Base-by-base conservation (phyloP, 2,329 filamentous ascomycete genomes). In the Talaromyces sp. region DNA sequence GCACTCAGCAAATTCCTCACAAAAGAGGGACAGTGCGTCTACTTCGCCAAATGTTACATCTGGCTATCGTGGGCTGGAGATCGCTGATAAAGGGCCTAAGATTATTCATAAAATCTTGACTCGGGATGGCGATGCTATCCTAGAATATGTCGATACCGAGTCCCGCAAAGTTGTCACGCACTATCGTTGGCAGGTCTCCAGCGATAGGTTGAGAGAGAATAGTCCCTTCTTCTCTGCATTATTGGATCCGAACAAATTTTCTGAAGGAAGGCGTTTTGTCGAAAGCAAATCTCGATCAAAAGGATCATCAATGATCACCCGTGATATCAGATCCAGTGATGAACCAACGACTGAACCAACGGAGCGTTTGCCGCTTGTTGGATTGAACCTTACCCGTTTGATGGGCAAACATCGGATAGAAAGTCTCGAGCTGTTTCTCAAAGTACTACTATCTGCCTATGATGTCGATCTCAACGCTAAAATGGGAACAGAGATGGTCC, bases 211-310 rank as follows among this genome's bases (percentile, higher is more conserved):
- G 15, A 73, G 69, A 25, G 56, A 67, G 22, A 74, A 74, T 6
- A 80, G 78, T 58, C 72, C 73, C 5, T 81, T 81, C 51, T 81
- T 81, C 60, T 67, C 72, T 22, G 76, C 73, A 22, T 69, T 81
- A 13, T 69, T 81, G 17, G 78, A 81, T 40, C 75, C 77, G 1
- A 69, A 73, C 15, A 81, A 81, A 63, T 81, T 81, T 63, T 72
- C 72, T 1, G 79, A 81, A 66, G 79, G 79, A 5, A 73, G 72
- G 58, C 58, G 70, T 3, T 70, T 81, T 65, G 69, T 71, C 61
- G 69, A 73, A 70, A 75, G 67, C 56, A 70, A 67, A 19, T 45
- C 51, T 38, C 51, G 58, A 19, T 64, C 53, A 7, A 61, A 61
- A 29, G 54, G 67, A 54, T 68, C 72, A 38, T 65, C 65, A 19